Evolutionary conservation across 164 flowering plant species (phyloP).

Genomic region (Akebia trifoliata): DNA sequence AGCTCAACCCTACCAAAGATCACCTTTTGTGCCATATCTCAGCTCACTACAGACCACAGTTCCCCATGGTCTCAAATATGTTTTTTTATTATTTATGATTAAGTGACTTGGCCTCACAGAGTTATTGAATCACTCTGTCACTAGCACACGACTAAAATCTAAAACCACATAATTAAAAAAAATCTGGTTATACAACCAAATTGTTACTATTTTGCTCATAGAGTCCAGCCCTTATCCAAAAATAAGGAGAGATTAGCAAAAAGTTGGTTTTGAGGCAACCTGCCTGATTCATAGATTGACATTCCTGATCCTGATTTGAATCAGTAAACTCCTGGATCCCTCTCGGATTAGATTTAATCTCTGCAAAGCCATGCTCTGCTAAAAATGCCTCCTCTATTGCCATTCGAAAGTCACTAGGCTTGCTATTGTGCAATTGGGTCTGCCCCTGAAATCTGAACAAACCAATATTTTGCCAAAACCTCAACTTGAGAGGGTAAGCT

Average conservation of each 20-base stretch:
- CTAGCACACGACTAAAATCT: too few relatives aligned
- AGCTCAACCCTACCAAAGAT: neutral
- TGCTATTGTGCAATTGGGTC: slow-evolving; percentile 46
- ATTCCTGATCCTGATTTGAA: slow-evolving; percentile 54
- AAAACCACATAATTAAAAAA: too few relatives aligned
- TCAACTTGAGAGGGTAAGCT: neutral
- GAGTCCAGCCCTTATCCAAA: too few relatives aligned
- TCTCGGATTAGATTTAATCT: slow-evolving; percentile 32
- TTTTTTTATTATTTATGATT: too few relatives aligned
- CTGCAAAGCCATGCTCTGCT: slow-evolving; percentile 70
- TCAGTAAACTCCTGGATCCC: slow-evolving; percentile 51
- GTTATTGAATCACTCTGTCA: too few relatives aligned
- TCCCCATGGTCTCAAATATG: too few relatives aligned
- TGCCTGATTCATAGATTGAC: slow-evolving; percentile 43
- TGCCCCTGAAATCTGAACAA: slow-evolving; percentile 75
- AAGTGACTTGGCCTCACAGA: too few relatives aligned
- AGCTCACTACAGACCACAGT: neutral
- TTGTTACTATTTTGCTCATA: too few relatives aligned
- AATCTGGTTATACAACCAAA: too few relatives aligned
- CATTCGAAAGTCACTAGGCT: slow-evolving; percentile 52
- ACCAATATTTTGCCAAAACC: slow-evolving; percentile 11
- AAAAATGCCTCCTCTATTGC: slow-evolving; percentile 92
- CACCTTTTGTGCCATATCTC: neutral
- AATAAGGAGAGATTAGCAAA: too few relatives aligned
- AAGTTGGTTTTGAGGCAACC: slow-evolving; percentile 14